Base-by-base conservation (phyloP, 2,329 filamentous ascomycete species). In the Penicillium sp. region DNA sequence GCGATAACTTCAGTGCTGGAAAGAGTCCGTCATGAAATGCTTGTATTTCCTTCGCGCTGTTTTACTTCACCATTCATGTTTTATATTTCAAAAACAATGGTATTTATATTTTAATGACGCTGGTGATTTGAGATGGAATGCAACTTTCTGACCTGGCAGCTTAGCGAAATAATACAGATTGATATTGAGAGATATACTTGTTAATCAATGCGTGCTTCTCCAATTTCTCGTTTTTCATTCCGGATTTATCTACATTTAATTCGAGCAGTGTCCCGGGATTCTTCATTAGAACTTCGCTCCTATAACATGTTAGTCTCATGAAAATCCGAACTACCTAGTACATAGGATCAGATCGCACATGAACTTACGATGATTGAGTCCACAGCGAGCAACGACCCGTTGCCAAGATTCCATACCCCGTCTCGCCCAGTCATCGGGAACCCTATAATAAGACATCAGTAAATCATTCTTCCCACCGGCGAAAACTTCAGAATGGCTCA, bases 351-450 rank as follows among this genome's bases (percentile, higher is more conserved):
- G 13, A 33, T 33, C 5, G 2, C 31, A 16, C 4, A 33, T 14
- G 13, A 9, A 35, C 48, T 52, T 29, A 48, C 43, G 31, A 19
- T 22, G 46, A 35, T 41, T 21, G 19, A 58, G 53, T n/a, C 52
- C 56, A 48, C 56, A 58, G 33, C 43, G 56, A 19, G 11, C 16
- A 16, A 48, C 33, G 8, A 59, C 14, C 14, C 47, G 33, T 14
- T 33, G 31, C 56, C 52, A 56, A 10, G 56, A 59, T 27, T 43
- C 48, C 53, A 59, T 59, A 27, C 56, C 56, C 9, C 56, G 39
- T 45, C 16, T 48, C 13, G 56, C 56, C 56, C 56, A 59, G 13
- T 53, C 44, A 50, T 56, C 53, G 1, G 56, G 56, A 31, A 59
- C 41, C 14, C 57, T 61, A 37, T n/a, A 31, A 45, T 13, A 31